phyloP scores from a whole-genome alignment of 768 basidiomycete genomes.

The Epithele typhae region DNA sequence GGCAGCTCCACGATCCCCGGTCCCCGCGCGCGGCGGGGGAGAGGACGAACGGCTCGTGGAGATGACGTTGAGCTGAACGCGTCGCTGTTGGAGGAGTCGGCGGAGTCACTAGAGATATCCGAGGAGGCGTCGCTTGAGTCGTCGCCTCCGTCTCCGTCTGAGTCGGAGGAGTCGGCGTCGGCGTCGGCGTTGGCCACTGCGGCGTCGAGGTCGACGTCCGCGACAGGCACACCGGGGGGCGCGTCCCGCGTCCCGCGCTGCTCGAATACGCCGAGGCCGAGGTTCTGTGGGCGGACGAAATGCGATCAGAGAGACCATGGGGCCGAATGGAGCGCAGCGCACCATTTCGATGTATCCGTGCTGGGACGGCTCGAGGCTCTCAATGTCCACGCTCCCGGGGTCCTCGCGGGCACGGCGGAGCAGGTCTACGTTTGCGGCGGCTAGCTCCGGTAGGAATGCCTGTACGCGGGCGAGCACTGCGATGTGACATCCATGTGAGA shows the following conservation, averaged over 20 bases:
- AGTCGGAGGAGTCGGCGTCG: no score
- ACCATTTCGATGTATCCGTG: slow-evolving; percentile 53
- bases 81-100: no score
- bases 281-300: no score
- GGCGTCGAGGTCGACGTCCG: slow-evolving; percentile 5
- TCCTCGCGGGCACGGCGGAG: slow-evolving; percentile 40
- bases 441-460: slow-evolving; percentile 63
- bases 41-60: no score
- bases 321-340: no score
- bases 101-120: background rate
- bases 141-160: no score
- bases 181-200: background rate
- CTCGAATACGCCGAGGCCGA: slow-evolving; percentile 59
- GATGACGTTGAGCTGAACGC: no score
- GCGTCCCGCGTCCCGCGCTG: slow-evolving; percentile 4
- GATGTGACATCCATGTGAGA: background rate
- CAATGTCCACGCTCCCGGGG: slow-evolving; percentile 65
- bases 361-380: slow-evolving; percentile 47
- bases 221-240: slow-evolving; percentile 6
- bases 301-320: no score
- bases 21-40: no score
- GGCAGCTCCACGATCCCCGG: no score
- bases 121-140: background rate
- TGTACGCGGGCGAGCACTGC: slow-evolving; percentile 65
- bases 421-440: slow-evolving; percentile 58